phyloP scores from a whole-genome alignment of 2,329 filamentous ascomycete genomes.

The Diaporthe helianthi region DNA sequence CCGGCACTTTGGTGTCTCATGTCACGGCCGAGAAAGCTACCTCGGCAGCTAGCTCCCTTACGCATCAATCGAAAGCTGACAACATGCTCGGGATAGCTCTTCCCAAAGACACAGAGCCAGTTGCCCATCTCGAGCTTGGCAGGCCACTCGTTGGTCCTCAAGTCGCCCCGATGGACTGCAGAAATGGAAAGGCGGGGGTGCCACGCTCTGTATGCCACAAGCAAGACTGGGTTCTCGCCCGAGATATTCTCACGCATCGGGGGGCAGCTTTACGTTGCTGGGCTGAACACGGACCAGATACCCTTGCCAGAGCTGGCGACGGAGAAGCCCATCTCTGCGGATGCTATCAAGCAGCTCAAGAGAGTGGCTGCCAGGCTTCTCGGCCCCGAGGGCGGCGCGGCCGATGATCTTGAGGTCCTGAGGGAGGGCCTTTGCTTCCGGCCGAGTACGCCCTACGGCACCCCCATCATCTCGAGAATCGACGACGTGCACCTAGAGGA shows the following conservation, averaged over 20 bases:
- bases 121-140: slow-evolving; percentile 69
- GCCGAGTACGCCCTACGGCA: slow-evolving; percentile 69
- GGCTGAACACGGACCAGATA: slow-evolving; percentile 68
- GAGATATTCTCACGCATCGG: slow-evolving; percentile 74
- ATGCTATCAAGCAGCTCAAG: slow-evolving; percentile 58
- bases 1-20: not conserved
- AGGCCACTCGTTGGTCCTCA: slow-evolving; percentile 75
- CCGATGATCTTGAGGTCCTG: slow-evolving; percentile 65
- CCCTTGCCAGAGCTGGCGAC: slow-evolving; percentile 65
- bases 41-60: too few species aligned
- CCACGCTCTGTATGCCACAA: slow-evolving; percentile 73
- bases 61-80: not conserved
- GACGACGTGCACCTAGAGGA: slow-evolving; percentile 62
- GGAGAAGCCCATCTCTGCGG: slow-evolving; percentile 53
- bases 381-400: slow-evolving; percentile 44
- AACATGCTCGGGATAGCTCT: slow-evolving; percentile 53
- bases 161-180: slow-evolving; percentile 60
- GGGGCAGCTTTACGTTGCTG: slow-evolving; percentile 76
- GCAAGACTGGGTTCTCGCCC: slow-evolving; percentile 66
- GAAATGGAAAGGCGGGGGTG: slow-evolving; percentile 56
- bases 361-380: slow-evolving; percentile 57
- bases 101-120: slow-evolving; percentile 58
- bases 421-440: slow-evolving; percentile 76
- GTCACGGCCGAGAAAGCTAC: not conserved
- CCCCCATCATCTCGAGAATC: slow-evolving; percentile 68